phyloP scores from a whole-genome alignment of 2,329 filamentous ascomycete genomes.

The Niveomyces coronatus region DNA sequence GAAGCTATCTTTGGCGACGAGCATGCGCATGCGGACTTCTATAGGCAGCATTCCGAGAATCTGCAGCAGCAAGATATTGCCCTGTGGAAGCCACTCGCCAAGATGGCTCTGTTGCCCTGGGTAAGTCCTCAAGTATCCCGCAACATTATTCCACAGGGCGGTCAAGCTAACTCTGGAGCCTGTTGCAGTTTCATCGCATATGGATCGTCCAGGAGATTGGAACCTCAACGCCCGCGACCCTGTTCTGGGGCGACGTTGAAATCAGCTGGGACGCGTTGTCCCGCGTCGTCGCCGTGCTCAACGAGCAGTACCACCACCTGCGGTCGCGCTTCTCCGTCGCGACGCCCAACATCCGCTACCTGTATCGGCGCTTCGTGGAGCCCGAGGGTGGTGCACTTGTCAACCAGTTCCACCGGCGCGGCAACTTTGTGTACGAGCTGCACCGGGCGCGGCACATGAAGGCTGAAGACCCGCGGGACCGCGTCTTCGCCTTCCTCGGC shows the following conservation, averaged over 20 bases:
- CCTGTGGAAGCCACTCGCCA: conserved; percentile 23
- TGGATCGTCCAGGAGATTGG: conserved; percentile 30
- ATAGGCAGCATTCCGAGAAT: conserved; percentile 20
- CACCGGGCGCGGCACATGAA: conserved; percentile 24
- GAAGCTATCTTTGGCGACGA: conserved; percentile 21
- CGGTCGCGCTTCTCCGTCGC: conserved; percentile 19
- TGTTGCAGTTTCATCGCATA: conserved; percentile 26
- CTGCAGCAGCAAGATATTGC: conserved; percentile 18
- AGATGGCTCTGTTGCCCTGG: conserved; percentile 22
- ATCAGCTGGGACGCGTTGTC: conserved; percentile 25
- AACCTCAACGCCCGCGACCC: conserved; percentile 21
- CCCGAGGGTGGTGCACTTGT: conserved; percentile 18
- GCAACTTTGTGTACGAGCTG: conserved; percentile 26
- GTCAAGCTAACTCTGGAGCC: conserved; percentile 1
- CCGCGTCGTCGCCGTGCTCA: conserved; percentile 21
- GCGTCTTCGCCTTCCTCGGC: conserved; percentile 26
- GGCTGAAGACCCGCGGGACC: conserved; percentile 23
- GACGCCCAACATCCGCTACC: conserved; percentile 24
- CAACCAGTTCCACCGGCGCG: conserved; percentile 21
- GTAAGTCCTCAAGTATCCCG: conserved; percentile 15
- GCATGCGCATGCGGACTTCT: conserved; percentile 19
- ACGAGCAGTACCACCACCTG: conserved; percentile 23
- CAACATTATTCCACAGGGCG: conserved; percentile 4
- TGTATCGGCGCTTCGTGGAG: conserved; percentile 24
- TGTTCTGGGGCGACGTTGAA: conserved; percentile 24